Conservation (phyloP, 2,329 filamentous ascomycete species). For the Calonectria naviculata region DNA sequence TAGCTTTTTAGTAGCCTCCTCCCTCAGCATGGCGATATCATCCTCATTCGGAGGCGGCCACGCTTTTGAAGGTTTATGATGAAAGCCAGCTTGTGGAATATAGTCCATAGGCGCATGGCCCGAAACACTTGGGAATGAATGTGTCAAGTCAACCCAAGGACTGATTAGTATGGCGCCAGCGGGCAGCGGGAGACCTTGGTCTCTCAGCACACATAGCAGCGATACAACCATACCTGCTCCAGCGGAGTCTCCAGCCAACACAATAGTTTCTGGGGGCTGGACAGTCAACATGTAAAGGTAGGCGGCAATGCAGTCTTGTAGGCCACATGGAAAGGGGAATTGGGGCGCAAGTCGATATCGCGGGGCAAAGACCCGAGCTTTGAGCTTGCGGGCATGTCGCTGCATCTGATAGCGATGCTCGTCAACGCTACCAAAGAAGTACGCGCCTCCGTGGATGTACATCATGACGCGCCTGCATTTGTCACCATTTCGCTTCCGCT, state of each 20-base stretch:
- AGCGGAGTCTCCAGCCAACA: constrained; percentile 92
- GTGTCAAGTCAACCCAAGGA: constrained; percentile 95
- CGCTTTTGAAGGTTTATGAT: constrained; percentile 87
- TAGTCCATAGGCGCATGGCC: constrained; percentile 82
- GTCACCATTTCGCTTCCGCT: constrained; percentile 71
- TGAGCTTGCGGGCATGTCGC: constrained; percentile 91
- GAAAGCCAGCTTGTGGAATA: constrained; percentile 87
- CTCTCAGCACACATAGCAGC: constrained; percentile 82
- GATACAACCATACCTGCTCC: constrained; percentile 90
- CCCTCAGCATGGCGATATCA: constrained; percentile 68
- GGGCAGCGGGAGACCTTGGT: constrained; percentile 85
- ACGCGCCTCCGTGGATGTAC: constrained; percentile 94
- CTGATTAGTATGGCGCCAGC: constrained; percentile 92
- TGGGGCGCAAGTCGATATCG: constrained; percentile 90
- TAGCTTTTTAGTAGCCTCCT: constrained; percentile 59
- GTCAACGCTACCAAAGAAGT: constrained; percentile 95
- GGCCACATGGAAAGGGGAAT: constrained; percentile 93
- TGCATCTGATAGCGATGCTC: constrained; percentile 99
- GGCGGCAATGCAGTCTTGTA: constrained; percentile 89
- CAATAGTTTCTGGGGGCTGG: constrained; percentile 83
- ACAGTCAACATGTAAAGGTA: constrained; percentile 85
- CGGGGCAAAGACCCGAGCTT: constrained; percentile 88
- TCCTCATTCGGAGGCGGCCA: constrained; percentile 93
- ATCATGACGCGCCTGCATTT: constrained; percentile 83
- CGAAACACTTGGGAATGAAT: constrained; percentile 93